Evolutionary conservation across 495 filamentous ascomycete species (phyloP), one percentile per base, ranked within the genome.

Genomic region (Achaetomiella virescens): DNA sequence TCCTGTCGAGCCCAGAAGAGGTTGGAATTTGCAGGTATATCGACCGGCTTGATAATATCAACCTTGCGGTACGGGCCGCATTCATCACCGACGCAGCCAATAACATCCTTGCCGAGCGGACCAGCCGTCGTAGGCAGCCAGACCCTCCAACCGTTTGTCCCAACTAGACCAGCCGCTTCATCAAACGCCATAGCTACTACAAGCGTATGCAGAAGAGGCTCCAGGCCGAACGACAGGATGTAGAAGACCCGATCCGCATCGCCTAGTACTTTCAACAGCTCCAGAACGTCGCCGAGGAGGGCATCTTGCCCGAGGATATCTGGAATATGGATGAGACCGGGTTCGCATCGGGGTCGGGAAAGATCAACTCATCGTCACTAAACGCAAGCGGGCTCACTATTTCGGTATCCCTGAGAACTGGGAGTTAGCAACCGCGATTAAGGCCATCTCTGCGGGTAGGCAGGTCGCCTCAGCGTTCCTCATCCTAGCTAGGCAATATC

Each of bases 311-410:
- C 1, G 3, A 2, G 2, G n/a, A 46, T 18, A 46, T 29, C 22
- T 46, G 25, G 43, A 46, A 46, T 15, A 29, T 46, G 25, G 43
- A 46, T 31, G 43, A 46, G 43, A 46, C 43, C 18, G 25, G 43
- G 2, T 46, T 46, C 43, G 43, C 15, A 46, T 46, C 18, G 43
- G 43, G 24, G 25, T 46, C 1, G 43, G 43, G 1, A 46, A 46
- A 25, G 24, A 46, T 15, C n/a, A 46, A 6, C 15, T 46, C 5
- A 31, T 46, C 10, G 25, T 46, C 6, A 46, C 43, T 1, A 46
- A 31, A 31, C 43, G 43, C 3, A 46, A 46, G 43, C 8, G 43
- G n/a, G n/a, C n/a, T n/a, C n/a, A n/a, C n/a, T n/a, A n/a, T n/a
- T n/a, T n/a, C n/a, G n/a, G n/a, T n/a, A n/a, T 22, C 43, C 15